These are phyloP conservation scores for Breviolum minutum DNA, from an alignment of 73 alveolate genomes.

Conservation along the genomic window DNA sequence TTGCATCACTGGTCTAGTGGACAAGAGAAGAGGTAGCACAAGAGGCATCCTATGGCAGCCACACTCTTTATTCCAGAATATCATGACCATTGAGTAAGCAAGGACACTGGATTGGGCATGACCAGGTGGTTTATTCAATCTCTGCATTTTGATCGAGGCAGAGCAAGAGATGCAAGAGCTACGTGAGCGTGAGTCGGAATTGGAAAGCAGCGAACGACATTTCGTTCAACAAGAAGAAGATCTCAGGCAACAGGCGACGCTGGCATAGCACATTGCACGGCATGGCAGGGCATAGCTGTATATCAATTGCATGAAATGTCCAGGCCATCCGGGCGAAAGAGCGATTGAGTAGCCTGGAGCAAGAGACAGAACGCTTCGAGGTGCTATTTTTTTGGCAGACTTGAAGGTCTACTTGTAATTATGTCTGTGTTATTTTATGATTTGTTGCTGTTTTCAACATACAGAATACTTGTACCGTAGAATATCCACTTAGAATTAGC, in stretches of 20 bases:
- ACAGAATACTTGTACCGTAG: no score
- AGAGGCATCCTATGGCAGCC: no score
- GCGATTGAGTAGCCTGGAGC: slow-evolving; percentile 45
- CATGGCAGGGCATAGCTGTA: no score
- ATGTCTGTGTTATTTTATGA: background rate
- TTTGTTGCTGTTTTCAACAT: background rate
- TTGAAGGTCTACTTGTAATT: background rate
- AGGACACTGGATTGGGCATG: no score
- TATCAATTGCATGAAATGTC: background rate
- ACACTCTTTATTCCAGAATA: no score
- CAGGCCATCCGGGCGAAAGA: slow-evolving; percentile 32
- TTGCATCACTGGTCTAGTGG: no score
- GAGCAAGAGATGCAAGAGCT: slow-evolving; percentile 83
- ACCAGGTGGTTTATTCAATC: no score
- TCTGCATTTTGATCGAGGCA: slow-evolving; percentile 15
- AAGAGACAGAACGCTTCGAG: slow-evolving; percentile 57
- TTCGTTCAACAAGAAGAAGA: slow-evolving; percentile 77
- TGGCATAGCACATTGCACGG: background rate
- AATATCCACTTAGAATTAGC: background rate
- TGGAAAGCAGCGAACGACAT: slow-evolving; percentile 85
- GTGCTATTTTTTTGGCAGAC: background rate
- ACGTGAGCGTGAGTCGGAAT: slow-evolving; percentile 66
- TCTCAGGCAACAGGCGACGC: slow-evolving; percentile 36
- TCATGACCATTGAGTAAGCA: no score
- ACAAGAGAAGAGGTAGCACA: no score